These are phyloP conservation scores for Lactarius evosmus DNA, from an alignment of 768 basidiomycete species.

Conservation along the genomic window DNA sequence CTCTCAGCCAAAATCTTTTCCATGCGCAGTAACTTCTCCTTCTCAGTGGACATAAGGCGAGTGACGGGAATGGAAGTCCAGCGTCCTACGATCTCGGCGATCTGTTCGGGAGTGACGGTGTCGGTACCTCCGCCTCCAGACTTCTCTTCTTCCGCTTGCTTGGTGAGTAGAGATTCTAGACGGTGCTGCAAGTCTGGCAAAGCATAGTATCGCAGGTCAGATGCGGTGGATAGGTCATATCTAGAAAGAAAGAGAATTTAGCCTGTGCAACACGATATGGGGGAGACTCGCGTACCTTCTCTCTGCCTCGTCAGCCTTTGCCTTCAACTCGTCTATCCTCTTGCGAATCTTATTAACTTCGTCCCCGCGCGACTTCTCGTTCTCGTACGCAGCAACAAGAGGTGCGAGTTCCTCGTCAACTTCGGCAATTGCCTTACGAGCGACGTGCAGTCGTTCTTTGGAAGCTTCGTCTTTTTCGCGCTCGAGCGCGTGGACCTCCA, in stretches of 20 bases:
- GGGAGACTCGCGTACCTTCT: conserved; percentile 48
- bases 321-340: conserved; percentile 86
- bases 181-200: conserved; percentile 81
- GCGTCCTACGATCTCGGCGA: conserved; percentile 89
- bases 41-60: conserved; percentile 81
- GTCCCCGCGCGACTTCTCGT: conserved; percentile 77
- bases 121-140: conserved; percentile 55
- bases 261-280: not conserved
- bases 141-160: conserved; percentile 69
- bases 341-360: conserved; percentile 72
- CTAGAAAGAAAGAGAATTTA: conserved; percentile 21
- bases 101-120: conserved; percentile 80
- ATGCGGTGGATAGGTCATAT: conserved; percentile 66
- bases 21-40: conserved; percentile 83
- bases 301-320: conserved; percentile 92
- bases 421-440: conserved; percentile 75
- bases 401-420: conserved; percentile 84
- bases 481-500: conserved; percentile 93
- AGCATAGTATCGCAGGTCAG: conserved; percentile 88
- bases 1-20: conserved; percentile 74
- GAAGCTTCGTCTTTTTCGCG: conserved; percentile 88
- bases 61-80: conserved; percentile 95
- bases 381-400: conserved; percentile 81
- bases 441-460: conserved; percentile 71
- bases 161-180: conserved; percentile 67